Conservation (phyloP, 1,284 basidiomycete genomes). For the Porogramme epimiltina region DNA sequence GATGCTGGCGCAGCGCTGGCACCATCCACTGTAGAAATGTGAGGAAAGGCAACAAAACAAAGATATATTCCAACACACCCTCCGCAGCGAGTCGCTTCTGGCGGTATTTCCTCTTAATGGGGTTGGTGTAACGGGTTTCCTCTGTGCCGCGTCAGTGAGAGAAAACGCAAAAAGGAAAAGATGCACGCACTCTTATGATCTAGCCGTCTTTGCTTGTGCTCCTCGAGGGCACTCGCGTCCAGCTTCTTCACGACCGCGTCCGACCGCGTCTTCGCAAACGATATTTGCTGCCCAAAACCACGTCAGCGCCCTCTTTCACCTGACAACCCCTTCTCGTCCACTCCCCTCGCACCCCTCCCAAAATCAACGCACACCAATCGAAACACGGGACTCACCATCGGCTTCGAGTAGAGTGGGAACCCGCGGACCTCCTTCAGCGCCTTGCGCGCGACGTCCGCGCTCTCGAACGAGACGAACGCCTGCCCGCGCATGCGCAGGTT, state of each 20-base stretch:
- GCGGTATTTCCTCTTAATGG: slow-evolving; percentile 81
- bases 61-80: slow-evolving; percentile 43
- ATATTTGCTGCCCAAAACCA: slow-evolving; percentile 72
- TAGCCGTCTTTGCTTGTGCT: slow-evolving; percentile 73
- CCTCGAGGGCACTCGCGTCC: slow-evolving; percentile 67
- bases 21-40: slow-evolving; percentile 63
- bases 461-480: slow-evolving; percentile 93
- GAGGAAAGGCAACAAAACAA: slow-evolving; percentile 5
- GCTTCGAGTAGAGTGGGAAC: slow-evolving; percentile 96
- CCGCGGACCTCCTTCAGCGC: slow-evolving; percentile 91
- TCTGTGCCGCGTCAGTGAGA: slow-evolving; percentile 45
- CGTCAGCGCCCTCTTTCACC: not conserved
- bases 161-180: not conserved
- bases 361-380: not conserved
- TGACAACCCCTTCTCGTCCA: not conserved
- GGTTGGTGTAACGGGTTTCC: slow-evolving; percentile 82
- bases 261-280: slow-evolving; percentile 86
- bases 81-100: slow-evolving; percentile 80
- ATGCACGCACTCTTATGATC: slow-evolving; percentile 78
- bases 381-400: slow-evolving; percentile 78
- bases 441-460: slow-evolving; percentile 79
- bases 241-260: slow-evolving; percentile 85
- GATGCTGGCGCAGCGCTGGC: slow-evolving; percentile 62
- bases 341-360: not conserved
- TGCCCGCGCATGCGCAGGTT: slow-evolving; percentile 98